A percentile compares a stretch with the other conserved stretches of the same genome.
These are phyloP conservation scores for Trichoderma pleuroti DNA, from an alignment of 2,329 filamentous ascomycete genomes.

Conservation along the genomic window DNA sequence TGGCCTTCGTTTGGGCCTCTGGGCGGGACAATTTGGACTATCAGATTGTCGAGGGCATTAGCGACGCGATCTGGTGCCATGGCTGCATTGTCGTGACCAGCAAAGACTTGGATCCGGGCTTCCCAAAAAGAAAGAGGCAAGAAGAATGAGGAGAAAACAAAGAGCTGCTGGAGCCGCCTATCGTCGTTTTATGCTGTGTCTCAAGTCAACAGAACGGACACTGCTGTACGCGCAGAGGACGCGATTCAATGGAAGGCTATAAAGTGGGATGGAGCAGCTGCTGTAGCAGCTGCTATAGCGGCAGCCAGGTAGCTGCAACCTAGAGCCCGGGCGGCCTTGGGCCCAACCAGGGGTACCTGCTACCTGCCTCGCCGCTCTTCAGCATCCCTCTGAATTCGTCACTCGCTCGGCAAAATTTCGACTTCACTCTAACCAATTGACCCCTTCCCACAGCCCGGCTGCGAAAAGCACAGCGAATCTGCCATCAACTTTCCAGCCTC, in stretches of 20 bases:
- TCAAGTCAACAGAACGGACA: not conserved
- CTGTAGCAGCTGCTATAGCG: not conserved
- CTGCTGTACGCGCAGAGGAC: constrained; percentile 9
- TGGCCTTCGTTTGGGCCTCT: constrained; percentile 61
- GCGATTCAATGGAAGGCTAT: not conserved
- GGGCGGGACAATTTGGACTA: constrained; percentile 68
- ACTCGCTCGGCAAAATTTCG: constrained; percentile 30
- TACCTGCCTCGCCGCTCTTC: constrained; percentile 24
- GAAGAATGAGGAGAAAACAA: not conserved
- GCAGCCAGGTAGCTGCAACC: constrained; percentile 11
- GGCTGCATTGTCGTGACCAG: constrained; percentile 44
- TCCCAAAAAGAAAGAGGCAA: not conserved
- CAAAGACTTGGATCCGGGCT: not conserved
- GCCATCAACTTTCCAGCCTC: constrained; percentile 41
- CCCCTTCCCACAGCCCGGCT: constrained; percentile 25
- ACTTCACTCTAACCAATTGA: constrained; percentile 34
- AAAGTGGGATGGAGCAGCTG: constrained; percentile 17
- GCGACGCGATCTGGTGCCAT: constrained; percentile 67
- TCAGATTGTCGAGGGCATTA: constrained; percentile 74
- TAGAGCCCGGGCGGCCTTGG: not conserved
- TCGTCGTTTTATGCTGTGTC: not conserved
- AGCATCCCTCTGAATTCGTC: constrained; percentile 23
- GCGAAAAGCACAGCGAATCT: constrained; percentile 25
- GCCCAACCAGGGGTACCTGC: constrained; percentile 21
- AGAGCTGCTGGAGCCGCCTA: not conserved